Percentiles rank a stretch among this genome's conserved stretches.
These are phyloP conservation scores for Theobroma grandiflorum DNA, from an alignment of 441 rosid species.

Conservation along the genomic window DNA sequence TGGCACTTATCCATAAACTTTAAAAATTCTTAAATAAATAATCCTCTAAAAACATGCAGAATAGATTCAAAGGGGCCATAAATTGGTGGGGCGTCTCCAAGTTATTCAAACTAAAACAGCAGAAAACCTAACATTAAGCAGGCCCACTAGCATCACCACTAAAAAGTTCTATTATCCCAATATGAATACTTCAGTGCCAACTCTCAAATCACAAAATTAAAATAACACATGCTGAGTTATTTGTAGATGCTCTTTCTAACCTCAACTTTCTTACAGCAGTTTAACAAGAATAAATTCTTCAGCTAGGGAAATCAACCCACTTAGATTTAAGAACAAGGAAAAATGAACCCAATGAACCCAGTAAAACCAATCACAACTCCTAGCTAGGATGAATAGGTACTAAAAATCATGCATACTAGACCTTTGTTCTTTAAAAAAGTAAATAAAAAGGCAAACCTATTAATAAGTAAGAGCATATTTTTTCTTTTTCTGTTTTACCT, in stretches of 20 bases:
- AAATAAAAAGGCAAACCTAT: not conserved
- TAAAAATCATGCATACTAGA: not conserved
- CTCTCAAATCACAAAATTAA: not conserved
- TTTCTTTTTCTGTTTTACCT: conserved; percentile 37
- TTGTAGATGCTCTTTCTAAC: not conserved
- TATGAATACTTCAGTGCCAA: not conserved
- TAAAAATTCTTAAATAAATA: not conserved
- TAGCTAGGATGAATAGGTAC: not conserved
- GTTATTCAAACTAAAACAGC: not conserved
- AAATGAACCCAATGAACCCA: not conserved
- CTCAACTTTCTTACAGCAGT: not conserved
- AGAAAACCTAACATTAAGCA: not conserved
- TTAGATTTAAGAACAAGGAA: not conserved
- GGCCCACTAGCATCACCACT: not conserved
- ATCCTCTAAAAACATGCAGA: not conserved
- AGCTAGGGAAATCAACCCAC: not conserved
- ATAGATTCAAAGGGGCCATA: not conserved
- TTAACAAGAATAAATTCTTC: not conserved
- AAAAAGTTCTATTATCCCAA: not conserved
- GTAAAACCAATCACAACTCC: not conserved
- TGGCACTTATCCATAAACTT: not conserved
- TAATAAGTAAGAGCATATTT: not conserved
- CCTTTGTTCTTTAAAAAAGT: not conserved
- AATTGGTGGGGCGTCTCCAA: not conserved
- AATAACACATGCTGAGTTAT: not conserved